Conservation (phyloP, 2,329 filamentous ascomycete genomes). For the Metarhizium humberi region DNA sequence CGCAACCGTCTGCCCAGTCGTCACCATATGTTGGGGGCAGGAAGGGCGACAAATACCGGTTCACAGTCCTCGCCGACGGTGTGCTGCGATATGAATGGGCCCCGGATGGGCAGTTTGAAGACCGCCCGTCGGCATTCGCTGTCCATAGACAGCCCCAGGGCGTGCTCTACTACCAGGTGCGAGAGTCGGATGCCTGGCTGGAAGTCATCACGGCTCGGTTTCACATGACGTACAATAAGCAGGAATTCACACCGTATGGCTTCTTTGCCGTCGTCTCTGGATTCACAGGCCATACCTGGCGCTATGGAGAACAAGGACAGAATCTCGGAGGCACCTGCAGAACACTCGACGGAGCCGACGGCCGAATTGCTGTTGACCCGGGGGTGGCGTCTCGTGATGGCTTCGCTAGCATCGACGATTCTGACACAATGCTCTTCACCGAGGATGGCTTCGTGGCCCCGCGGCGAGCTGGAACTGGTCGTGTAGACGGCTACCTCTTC, state of each 20-base stretch:
- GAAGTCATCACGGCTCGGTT: conserved; percentile 47
- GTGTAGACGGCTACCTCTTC: conserved; percentile 52
- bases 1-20: neutral
- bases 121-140: conserved; percentile 54
- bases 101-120: conserved; percentile 49
- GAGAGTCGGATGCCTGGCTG: conserved; percentile 34
- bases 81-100: conserved; percentile 55
- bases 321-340: conserved; percentile 40
- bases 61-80: conserved; percentile 47
- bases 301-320: conserved; percentile 34
- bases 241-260: conserved; percentile 41
- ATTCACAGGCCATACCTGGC: conserved; percentile 32
- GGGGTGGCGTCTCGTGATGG: conserved; percentile 43
- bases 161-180: conserved; percentile 34
- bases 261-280: conserved; percentile 33
- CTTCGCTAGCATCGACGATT: conserved; percentile 44
- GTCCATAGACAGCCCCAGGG: conserved; percentile 37
- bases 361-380: conserved; percentile 36
- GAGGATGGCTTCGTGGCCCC: conserved; percentile 41
- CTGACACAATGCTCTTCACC: conserved; percentile 46
- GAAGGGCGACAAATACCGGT: conserved; percentile 37
- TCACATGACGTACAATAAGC: conserved; percentile 49
- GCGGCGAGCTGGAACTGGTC: conserved; percentile 26
- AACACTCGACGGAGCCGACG: conserved; percentile 45
- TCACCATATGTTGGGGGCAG: conserved; percentile 10